phyloP scores from a whole-genome alignment of 2,329 filamentous ascomycete genomes.

The Fusarium aywerte region DNA sequence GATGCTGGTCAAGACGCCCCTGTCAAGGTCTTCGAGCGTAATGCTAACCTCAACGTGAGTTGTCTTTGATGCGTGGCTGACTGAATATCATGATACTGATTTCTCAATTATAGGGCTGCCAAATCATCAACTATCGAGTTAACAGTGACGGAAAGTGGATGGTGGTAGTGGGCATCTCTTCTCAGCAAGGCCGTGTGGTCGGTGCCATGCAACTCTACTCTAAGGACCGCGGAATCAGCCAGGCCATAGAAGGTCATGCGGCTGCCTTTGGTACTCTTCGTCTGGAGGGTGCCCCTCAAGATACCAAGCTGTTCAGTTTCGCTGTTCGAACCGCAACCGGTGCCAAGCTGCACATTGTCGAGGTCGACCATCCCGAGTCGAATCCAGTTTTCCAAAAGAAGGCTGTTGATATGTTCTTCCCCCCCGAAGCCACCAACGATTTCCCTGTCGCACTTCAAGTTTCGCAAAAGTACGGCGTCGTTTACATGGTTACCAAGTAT shows the following conservation, averaged over 20 bases:
- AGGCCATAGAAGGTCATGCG: slow-evolving; percentile 96
- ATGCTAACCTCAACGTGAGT: slow-evolving; percentile 85
- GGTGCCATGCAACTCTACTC: slow-evolving; percentile 98
- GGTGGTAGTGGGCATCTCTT: slow-evolving; percentile 95
- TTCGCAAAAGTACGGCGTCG: slow-evolving; percentile 93
- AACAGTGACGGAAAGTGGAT: slow-evolving; percentile 98
- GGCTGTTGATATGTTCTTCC: slow-evolving; percentile 97
- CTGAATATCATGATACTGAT: slow-evolving; percentile 28
- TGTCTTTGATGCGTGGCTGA: neutral
- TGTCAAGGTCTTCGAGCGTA: slow-evolving; percentile 93
- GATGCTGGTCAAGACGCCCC: slow-evolving; percentile 82
- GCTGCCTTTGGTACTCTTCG: slow-evolving; percentile 91
- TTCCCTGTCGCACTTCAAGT: slow-evolving; percentile 99
- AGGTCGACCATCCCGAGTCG: slow-evolving; percentile 91
- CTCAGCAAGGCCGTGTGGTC: slow-evolving; percentile 91
- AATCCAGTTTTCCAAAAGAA: slow-evolving; percentile 95
- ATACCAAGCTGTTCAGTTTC: slow-evolving; percentile 97
- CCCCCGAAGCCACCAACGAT: slow-evolving; percentile 92
- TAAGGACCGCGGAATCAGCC: slow-evolving; percentile 94
- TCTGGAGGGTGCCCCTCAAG: slow-evolving; percentile 86
- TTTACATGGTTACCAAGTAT: slow-evolving; percentile 98
- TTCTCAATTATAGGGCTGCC: slow-evolving; percentile 74
- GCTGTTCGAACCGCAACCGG: slow-evolving; percentile 89
- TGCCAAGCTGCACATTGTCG: slow-evolving; percentile 96
- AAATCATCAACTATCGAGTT: slow-evolving; percentile 99